Evolutionary conservation across 805 yeast species (phyloP).

Genomic region (Lipomyces sp.): DNA sequence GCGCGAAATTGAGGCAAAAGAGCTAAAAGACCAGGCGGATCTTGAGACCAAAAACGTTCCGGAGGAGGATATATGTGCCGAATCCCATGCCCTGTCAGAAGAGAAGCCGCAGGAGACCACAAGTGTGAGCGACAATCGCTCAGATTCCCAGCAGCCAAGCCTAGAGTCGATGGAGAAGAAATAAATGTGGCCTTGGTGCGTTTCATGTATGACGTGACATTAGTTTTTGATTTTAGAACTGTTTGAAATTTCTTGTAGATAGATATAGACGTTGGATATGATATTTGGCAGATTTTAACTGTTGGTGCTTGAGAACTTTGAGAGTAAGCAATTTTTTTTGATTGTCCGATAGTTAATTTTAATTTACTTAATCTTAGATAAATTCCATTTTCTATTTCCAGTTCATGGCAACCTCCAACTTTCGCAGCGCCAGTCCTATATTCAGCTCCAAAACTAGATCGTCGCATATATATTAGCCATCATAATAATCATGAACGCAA

Average conservation of each 20-base stretch:
- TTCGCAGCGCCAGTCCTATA: constrained; percentile 35
- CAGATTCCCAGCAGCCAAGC: not conserved
- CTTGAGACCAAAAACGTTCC: constrained; percentile 4
- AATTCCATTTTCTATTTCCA: constrained; percentile 25
- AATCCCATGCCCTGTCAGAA: not conserved
- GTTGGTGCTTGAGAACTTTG: not conserved
- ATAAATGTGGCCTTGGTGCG: not conserved
- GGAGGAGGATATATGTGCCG: not conserved
- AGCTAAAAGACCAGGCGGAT: constrained; percentile 1
- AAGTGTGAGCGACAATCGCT: not conserved
- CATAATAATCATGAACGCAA: not conserved
- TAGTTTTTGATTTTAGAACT: not conserved
- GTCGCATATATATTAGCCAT: not conserved
- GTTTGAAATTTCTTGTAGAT: not conserved
- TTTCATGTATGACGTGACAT: too few species aligned
- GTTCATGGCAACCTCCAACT: constrained; percentile 36
- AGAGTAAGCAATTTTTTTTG: not conserved
- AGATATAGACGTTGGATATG: not conserved
- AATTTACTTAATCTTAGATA: not conserved
- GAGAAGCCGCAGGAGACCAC: constrained; percentile 2
- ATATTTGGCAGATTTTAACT: not conserved
- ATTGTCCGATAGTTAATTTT: not conserved
- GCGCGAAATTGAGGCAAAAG: constrained; percentile 16
- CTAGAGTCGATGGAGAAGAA: not conserved
- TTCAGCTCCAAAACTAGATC: constrained; percentile 32